phyloP scores from a whole-genome alignment of 1,139 yeast species.

The Scheffersomyces insectosa region DNA sequence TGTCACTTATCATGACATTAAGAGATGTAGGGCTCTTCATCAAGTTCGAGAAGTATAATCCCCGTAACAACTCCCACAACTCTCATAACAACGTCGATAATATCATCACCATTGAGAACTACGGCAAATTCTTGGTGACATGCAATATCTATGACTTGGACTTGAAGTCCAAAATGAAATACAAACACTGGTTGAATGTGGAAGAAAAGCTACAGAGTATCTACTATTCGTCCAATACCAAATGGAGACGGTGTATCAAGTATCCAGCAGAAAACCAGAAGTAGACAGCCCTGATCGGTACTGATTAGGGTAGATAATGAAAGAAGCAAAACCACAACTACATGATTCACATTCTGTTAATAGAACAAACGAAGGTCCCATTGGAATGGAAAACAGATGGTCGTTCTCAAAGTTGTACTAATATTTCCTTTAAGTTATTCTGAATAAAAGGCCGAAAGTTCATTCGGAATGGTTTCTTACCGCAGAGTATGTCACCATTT shows the following conservation, averaged over 20 bases:
- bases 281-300: constrained; percentile 5
- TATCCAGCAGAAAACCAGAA: constrained; percentile 3
- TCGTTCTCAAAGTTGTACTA: too few relatives aligned
- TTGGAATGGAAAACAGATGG: too few relatives aligned
- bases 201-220: constrained; percentile 36
- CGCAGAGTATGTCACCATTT: too few relatives aligned
- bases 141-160: constrained; percentile 48
- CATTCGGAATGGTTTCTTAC: too few relatives aligned
- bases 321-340: too few relatives aligned
- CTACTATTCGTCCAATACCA: constrained; percentile 36
- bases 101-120: constrained; percentile 25
- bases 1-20: constrained; percentile 53
- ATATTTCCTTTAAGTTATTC: too few relatives aligned
- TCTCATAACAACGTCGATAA: constrained; percentile 37
- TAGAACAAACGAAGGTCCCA: too few relatives aligned
- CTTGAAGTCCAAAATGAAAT: constrained; percentile 41
- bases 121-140: constrained; percentile 32
- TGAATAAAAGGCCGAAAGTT: too few relatives aligned
- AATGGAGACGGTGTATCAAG: constrained; percentile 38
- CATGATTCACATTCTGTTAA: too few relatives aligned
- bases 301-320: background rate
- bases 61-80: constrained; percentile 30
- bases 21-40: constrained; percentile 57
- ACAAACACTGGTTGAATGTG: constrained; percentile 43
- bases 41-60: constrained; percentile 38